A percentile compares a stretch with the other conserved stretches of the same genome.
phyloP scores from a whole-genome alignment of 176 grass and related monocot genomes.

The Olyra latifolia region DNA sequence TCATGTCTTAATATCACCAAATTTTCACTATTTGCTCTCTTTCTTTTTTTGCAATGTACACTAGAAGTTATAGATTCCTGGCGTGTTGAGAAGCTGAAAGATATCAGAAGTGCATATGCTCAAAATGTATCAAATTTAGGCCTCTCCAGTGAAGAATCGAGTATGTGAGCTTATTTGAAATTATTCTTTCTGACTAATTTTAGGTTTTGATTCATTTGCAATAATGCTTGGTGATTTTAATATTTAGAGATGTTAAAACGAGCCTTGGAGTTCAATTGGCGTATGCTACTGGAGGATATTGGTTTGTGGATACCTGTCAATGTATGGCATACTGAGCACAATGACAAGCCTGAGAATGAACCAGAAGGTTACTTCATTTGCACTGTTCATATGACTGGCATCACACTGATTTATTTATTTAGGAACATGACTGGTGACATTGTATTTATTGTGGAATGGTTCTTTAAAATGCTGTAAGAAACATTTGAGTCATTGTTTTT shows the following conservation, averaged over 20 bases:
- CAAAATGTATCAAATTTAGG: constrained; percentile 45
- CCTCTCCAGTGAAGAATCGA: constrained; percentile 54
- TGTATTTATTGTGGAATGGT: background rate
- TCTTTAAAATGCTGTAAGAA: background rate
- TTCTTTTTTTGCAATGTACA: background rate
- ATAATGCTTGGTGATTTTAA: constrained; percentile 5
- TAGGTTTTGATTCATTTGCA: background rate
- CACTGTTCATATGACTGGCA: background rate
- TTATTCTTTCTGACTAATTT: constrained; percentile 9
- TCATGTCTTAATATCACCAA: background rate
- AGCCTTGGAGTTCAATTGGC: constrained; percentile 63
- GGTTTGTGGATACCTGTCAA: constrained; percentile 63
- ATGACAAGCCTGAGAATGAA: constrained; percentile 72
- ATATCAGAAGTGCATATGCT: constrained; percentile 45
- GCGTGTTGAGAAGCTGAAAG: constrained; percentile 58
- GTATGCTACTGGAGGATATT: constrained; percentile 60
- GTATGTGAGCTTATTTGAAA: constrained; percentile 35
- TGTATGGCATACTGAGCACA: constrained; percentile 55
- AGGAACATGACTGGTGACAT: background rate
- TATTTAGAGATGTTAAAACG: constrained; percentile 54
- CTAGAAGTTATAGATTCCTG: constrained; percentile 65
- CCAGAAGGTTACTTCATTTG: constrained; percentile 59
- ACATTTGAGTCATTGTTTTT: constrained; percentile 14
- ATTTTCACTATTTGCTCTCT: background rate
- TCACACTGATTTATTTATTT: background rate